Conservation (phyloP, 257 asterid genomes). For the Cruciata laevipes region DNA sequence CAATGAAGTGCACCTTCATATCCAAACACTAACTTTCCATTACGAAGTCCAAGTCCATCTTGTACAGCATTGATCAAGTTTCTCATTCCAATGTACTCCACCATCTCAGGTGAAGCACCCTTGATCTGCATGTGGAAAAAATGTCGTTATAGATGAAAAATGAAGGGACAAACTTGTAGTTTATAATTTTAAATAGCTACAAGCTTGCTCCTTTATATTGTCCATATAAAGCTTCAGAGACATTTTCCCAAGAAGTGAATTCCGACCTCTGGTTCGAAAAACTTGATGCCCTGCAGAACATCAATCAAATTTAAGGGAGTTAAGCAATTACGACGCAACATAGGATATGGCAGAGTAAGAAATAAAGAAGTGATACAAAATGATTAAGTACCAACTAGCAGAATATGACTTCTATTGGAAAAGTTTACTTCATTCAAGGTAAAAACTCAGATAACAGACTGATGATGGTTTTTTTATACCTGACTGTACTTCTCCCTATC, state of each 20-base stretch:
- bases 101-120: constrained; percentile 95
- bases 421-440: not conserved
- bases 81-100: constrained; percentile 86
- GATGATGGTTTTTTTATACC: constrained; percentile 28
- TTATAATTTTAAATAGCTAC: constrained; percentile 6
- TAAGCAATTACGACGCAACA: not conserved
- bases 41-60: constrained; percentile 65
- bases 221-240: constrained; percentile 19
- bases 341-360: constrained; percentile 7
- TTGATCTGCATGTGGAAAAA: constrained; percentile 57
- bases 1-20: constrained; percentile 49
- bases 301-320: constrained; percentile 8
- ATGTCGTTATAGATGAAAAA: constrained; percentile 3
- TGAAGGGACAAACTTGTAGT: constrained; percentile 9
- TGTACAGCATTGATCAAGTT: constrained; percentile 68
- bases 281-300: constrained; percentile 79
- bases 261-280: constrained; percentile 95
- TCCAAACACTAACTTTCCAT: constrained; percentile 75
- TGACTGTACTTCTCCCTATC: constrained; percentile 95
- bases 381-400: not conserved
- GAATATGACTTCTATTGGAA: not conserved
- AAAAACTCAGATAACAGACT: not conserved
- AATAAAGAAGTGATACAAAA: not conserved
- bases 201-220: constrained; percentile 13
- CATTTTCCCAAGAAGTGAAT: constrained; percentile 21